Conservation (phyloP, 805 yeast species). For the Metschnikowia continentalis region DNA sequence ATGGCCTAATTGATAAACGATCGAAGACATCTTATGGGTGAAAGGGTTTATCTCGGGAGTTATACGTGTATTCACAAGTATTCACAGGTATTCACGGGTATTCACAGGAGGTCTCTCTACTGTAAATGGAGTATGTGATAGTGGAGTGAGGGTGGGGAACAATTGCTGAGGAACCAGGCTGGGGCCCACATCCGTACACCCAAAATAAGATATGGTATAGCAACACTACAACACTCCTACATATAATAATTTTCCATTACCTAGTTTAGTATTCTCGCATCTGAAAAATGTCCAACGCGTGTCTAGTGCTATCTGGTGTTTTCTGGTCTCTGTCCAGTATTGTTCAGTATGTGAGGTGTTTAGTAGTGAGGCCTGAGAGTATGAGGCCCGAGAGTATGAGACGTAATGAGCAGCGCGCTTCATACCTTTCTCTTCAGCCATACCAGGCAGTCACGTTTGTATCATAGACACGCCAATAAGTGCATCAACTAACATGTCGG, state of each 20-base stretch:
- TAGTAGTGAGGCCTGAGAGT: too few relatives aligned
- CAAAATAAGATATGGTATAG: too few relatives aligned
- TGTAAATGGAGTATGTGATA: slow-evolving; percentile 5
- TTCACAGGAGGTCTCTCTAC: slow-evolving; percentile 21
- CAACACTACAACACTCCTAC: too few relatives aligned
- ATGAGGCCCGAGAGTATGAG: too few relatives aligned
- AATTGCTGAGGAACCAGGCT: not conserved
- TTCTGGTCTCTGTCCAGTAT: too few relatives aligned
- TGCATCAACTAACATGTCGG: slow-evolving; percentile 16
- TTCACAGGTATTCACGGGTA: not conserved
- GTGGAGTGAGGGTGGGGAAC: not conserved
- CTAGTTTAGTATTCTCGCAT: too few relatives aligned
- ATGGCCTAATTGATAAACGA: slow-evolving; percentile 65
- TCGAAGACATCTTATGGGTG: slow-evolving; percentile 10
- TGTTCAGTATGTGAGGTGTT: too few relatives aligned
- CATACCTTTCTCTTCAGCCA: not conserved
- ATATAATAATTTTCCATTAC: too few relatives aligned
- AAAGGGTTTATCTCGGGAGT: too few relatives aligned
- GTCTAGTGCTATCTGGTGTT: too few relatives aligned
- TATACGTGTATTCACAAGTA: not conserved
- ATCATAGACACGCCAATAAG: not conserved
- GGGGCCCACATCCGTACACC: not conserved
- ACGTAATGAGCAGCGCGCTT: too few relatives aligned
- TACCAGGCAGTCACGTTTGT: slow-evolving; percentile 1
- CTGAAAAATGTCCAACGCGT: too few relatives aligned